Conservation (phyloP, 2,329 filamentous ascomycete species). For the Fusarium haematococcum region DNA sequence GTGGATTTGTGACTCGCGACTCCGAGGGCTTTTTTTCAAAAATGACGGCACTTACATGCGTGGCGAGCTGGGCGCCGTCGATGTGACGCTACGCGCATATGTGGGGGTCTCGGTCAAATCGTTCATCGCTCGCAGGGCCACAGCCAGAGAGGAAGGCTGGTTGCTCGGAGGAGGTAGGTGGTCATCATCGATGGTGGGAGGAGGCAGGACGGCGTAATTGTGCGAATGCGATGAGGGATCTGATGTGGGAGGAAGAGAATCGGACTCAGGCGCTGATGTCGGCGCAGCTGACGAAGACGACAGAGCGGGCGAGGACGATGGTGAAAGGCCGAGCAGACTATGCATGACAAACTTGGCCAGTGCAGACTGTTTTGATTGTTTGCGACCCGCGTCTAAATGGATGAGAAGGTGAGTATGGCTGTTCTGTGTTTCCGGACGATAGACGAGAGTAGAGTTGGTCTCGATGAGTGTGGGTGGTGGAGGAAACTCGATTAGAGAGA, state of each 20-base stretch:
- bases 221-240: constrained; percentile 47
- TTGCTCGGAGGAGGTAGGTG: constrained; percentile 43
- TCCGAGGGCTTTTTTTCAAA: constrained; percentile 11
- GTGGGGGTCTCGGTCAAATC: constrained; percentile 65
- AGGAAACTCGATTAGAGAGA: background rate
- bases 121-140: constrained; percentile 57
- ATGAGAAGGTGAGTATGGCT: constrained; percentile 17
- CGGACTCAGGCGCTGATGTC: constrained; percentile 33
- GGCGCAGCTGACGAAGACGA: constrained; percentile 46
- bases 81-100: constrained; percentile 67
- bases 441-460: constrained; percentile 15
- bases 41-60: constrained; percentile 62
- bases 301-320: constrained; percentile 42
- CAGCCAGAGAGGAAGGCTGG: constrained; percentile 52
- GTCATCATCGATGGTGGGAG: constrained; percentile 49
- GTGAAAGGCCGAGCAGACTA: constrained; percentile 52
- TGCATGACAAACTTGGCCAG: constrained; percentile 61
- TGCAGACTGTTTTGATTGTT: constrained; percentile 55
- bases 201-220: constrained; percentile 50
- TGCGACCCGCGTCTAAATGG: constrained; percentile 46
- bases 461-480: background rate
- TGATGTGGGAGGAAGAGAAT: constrained; percentile 34
- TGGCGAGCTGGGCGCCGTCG: constrained; percentile 69
- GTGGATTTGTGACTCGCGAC: constrained; percentile 38
- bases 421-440: constrained; percentile 14